phyloP scores from a whole-genome alignment of 108 stramenopile species.

The Seminavis robusta region DNA sequence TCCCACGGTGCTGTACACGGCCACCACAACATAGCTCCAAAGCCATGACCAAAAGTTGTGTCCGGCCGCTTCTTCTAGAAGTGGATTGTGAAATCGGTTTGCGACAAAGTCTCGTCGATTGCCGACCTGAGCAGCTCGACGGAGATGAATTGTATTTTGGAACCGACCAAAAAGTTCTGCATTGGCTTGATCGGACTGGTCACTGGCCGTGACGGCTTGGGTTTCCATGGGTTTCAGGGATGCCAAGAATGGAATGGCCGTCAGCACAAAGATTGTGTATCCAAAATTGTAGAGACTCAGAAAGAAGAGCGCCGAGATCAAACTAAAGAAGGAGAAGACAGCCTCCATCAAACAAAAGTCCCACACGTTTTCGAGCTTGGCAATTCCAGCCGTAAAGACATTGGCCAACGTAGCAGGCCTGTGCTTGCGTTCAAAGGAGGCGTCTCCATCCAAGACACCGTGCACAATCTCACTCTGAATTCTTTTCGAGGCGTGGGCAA shows the following conservation, averaged over 20 bases:
- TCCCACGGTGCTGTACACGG: background rate
- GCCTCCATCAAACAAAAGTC: background rate
- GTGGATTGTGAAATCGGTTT: background rate
- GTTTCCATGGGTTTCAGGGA: conserved; percentile 1
- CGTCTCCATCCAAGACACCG: background rate
- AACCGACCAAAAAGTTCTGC: conserved; percentile 2
- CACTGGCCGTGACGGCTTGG: background rate
- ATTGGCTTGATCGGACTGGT: background rate
- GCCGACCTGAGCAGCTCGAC: background rate
- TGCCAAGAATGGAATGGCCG: background rate
- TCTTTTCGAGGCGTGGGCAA: background rate
- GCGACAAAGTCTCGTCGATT: background rate
- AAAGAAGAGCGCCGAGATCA: conserved; percentile 1
- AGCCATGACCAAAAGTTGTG: background rate
- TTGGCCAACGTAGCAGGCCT: background rate
- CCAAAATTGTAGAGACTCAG: background rate
- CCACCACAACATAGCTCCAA: background rate
- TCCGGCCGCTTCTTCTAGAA: background rate
- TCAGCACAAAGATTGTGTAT: background rate
- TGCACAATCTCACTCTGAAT: background rate
- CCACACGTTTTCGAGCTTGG: background rate
- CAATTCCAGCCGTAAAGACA: background rate
- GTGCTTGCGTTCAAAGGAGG: background rate
- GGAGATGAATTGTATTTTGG: background rate
- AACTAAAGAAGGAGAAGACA: background rate